Evolutionary conservation across 345 rosid species (phyloP).

Genomic region (Boechera stricta): DNA sequence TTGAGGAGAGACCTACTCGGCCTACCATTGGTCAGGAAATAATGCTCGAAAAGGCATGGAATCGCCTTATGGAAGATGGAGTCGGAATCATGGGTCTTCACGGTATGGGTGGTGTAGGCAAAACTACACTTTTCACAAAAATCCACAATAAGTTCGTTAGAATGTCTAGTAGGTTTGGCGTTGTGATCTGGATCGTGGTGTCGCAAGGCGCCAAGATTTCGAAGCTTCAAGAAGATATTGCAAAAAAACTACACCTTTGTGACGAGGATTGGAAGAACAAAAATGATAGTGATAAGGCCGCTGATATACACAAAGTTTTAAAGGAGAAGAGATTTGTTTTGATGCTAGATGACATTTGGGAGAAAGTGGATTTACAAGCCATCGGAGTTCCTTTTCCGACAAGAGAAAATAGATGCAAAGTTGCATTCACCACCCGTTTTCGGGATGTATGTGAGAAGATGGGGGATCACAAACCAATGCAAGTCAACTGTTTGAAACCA

Average conservation of each 20-base stretch:
- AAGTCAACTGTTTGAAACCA: background rate
- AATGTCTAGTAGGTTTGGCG: background rate
- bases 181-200: background rate
- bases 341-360: constrained; percentile 28
- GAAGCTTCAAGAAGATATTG: background rate
- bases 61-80: background rate
- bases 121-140: background rate
- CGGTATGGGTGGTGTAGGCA: background rate
- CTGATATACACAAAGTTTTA: background rate
- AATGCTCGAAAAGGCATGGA: background rate
- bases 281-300: background rate
- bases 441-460: background rate
- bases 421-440: background rate
- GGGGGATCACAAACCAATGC: background rate
- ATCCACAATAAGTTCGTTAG: background rate
- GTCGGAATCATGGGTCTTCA: background rate
- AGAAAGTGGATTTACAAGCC: constrained; percentile 17
- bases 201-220: background rate
- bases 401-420: background rate
- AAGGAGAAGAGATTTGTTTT: background rate
- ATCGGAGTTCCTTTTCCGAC: background rate
- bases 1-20: background rate
- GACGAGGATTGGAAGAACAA: background rate
- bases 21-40: background rate
- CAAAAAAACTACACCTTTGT: background rate